Base-by-base conservation (phyloP, 495 filamentous ascomycete genomes). In the Massariosphaeria phaeospora region DNA sequence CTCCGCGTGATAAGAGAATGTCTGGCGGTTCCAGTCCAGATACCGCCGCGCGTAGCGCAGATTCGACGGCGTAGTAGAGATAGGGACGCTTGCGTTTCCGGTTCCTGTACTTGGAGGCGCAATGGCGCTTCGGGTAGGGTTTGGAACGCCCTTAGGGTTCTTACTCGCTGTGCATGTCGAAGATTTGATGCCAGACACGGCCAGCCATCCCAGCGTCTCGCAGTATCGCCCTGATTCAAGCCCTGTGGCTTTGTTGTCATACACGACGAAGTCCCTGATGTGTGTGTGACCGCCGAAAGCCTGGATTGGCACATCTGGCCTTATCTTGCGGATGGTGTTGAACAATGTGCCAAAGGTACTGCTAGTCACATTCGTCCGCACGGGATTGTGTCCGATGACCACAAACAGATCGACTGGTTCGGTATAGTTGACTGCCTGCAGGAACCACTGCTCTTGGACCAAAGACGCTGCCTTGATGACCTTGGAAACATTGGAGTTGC, bases 221-320 rank as follows among this genome's bases (percentile, higher is more conserved):
- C 64, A 91, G 95, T 38, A 71, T 70, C 26, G 48, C 80, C 78
- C 94, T 90, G 64, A 85, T 89, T 27, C 89, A 10, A 98, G 70
- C 1, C 81, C 93, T 52, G 83, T 85, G 0, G 91, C 84, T 58
- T 84, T 86, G 36, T 77, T 74, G 67, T 97, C 93, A 65, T 87
- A 96, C 39, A 79, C 78, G 13, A 74, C 79, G 63, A 84, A 93
- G 62, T 98, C 89, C 2, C 94, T 80, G 38, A 96, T 84, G 66
- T 97, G 93, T 26, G 83, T 81, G 64, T 97, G 93, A 3, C 94
- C 93, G 39, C 88, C 91, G 48, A 98, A 89, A 66, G 95, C 95
- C 57, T 89, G 84, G 39, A 98, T 95, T 0, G 93, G 89, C 1
- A 78, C 88, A 58, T 88, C 79, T 75, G 82, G 86, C 57, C 87